phyloP scores from a whole-genome alignment of 1,139 yeast genomes.

The Geotrichum citri-aurantii region DNA sequence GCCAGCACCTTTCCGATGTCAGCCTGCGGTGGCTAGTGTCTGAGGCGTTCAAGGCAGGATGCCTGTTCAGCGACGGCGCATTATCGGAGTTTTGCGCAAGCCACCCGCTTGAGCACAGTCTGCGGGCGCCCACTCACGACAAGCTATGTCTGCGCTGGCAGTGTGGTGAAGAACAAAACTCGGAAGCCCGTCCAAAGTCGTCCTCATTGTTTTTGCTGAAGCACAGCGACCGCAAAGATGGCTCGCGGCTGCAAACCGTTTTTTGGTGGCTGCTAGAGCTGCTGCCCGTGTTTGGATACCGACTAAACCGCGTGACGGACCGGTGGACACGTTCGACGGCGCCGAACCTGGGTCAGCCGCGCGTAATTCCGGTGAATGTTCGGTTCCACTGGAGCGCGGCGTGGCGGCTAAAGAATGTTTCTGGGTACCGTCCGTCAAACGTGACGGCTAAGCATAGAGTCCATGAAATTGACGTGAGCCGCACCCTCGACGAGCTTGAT shows the following conservation, averaged over 20 bases:
- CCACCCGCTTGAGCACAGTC: constrained; percentile 36
- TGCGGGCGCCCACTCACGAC: constrained; percentile 23
- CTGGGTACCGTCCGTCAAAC: constrained; percentile 10
- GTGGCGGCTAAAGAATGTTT: constrained; percentile 34
- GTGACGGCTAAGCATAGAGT: not conserved
- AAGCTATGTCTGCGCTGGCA: constrained; percentile 13
- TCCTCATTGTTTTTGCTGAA: no score
- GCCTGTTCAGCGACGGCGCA: constrained; percentile 41
- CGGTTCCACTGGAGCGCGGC: constrained; percentile 57
- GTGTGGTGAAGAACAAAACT: not conserved
- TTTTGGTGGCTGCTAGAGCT: constrained; percentile 60
- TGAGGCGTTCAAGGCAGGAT: constrained; percentile 48
- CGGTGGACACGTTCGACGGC: constrained; percentile 44
- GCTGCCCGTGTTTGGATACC: constrained; percentile 49
- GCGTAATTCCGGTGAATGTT: constrained; percentile 46
- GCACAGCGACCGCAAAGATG: not conserved
- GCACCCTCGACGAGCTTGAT: constrained; percentile 1
- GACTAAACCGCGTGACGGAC: constrained; percentile 41
- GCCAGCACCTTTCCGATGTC: constrained; percentile 41
- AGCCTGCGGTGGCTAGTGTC: constrained; percentile 56
- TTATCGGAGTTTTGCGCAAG: constrained; percentile 39
- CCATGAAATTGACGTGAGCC: not conserved
- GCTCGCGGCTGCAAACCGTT: not conserved
- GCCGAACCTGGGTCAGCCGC: constrained; percentile 51
- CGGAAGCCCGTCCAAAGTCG: constrained; percentile 17